A percentile compares a stretch with the other conserved stretches of the same genome.
Conservation (phyloP, 257 asterid genomes). For the Scutellaria barbata region DNA sequence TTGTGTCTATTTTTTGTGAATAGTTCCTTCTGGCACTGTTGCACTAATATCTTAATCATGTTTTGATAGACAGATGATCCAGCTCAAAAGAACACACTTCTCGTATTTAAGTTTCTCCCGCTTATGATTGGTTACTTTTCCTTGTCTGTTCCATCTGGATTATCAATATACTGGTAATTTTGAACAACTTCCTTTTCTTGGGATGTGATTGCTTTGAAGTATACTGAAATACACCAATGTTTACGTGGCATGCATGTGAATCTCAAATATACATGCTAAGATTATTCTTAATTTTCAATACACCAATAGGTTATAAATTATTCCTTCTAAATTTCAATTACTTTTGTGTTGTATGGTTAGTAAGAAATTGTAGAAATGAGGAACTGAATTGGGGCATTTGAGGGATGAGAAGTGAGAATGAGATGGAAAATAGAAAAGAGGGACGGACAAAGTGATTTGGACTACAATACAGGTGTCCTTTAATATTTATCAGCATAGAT, state of each 20-base stretch:
- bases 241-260: constrained; percentile 28
- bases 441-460: neutral
- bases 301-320: neutral
- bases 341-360: neutral
- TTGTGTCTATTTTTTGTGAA: constrained; percentile 19
- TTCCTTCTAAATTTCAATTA: neutral
- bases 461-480: neutral
- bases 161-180: constrained; percentile 92
- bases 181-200: constrained; percentile 24
- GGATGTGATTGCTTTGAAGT: constrained; percentile 20
- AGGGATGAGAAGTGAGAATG: constrained; percentile 6
- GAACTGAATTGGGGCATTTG: constrained; percentile 4
- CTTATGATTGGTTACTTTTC: constrained; percentile 99
- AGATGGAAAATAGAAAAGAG: constrained; percentile 10
- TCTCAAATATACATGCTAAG: constrained; percentile 24
- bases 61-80: constrained; percentile 94
- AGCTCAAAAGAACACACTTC: constrained; percentile 91
- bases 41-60: constrained; percentile 45
- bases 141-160: constrained; percentile 96
- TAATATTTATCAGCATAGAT: constrained; percentile 28
- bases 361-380: neutral
- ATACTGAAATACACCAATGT: constrained; percentile 1
- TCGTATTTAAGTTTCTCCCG: constrained; percentile 92
- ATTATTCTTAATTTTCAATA: neutral
- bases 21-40: constrained; percentile 33